Evolutionary conservation across 108 stramenopile genomes (phyloP).

Genomic region (Discostella stelligeroides): DNA sequence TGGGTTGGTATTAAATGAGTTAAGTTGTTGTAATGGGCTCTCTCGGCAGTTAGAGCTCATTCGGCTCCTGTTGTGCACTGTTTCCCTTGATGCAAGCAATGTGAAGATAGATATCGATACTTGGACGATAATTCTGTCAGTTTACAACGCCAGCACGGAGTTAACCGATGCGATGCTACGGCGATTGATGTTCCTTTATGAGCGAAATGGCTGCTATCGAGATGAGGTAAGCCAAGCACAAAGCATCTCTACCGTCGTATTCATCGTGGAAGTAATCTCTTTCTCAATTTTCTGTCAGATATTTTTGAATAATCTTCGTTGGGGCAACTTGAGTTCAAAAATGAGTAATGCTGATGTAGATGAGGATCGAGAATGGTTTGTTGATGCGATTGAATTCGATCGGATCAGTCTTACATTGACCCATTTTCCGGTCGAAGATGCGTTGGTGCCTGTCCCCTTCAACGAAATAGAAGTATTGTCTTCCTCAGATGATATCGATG

Average conservation of each 20-base stretch:
- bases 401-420: conserved; percentile 61
- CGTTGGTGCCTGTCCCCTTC: conserved; percentile 22
- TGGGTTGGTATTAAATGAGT: neutral
- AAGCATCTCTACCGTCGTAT: neutral
- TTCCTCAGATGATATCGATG: conserved; percentile 10
- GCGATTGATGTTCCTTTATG: conserved; percentile 39
- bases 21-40: conserved; percentile 22
- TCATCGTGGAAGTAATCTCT: neutral
- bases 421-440: conserved; percentile 60
- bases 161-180: conserved; percentile 32
- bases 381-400: conserved; percentile 54
- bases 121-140: conserved; percentile 44
- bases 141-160: conserved; percentile 50
- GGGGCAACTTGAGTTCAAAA: conserved; percentile 17
- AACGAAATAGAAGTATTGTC: conserved; percentile 15
- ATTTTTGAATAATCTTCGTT: conserved; percentile 20
- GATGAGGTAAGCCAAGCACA: conserved; percentile 23
- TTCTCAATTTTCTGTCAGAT: conserved; percentile 6
- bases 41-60: conserved; percentile 42
- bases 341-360: conserved; percentile 2
- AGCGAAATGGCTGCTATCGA: conserved; percentile 16
- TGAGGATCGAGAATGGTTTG: conserved; percentile 63
- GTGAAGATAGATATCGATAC: conserved; percentile 37
- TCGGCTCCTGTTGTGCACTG: conserved; percentile 51
- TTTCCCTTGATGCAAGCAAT: conserved; percentile 33